These are phyloP conservation scores for Pisolithus tinctorius DNA, from an alignment of 768 basidiomycete genomes.

Conservation along the genomic window DNA sequence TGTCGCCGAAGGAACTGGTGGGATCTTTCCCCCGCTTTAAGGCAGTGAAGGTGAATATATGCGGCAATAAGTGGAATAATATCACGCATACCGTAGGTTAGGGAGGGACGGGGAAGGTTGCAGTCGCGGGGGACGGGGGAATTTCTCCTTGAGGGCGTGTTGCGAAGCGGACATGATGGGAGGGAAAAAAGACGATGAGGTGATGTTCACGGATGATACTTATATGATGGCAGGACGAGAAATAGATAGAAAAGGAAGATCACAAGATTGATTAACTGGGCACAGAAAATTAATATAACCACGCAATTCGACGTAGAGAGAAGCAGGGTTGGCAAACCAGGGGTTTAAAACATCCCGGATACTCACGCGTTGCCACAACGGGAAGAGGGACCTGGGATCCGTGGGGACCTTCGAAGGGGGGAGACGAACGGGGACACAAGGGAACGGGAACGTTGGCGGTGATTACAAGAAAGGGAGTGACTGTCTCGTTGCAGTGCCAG, in stretches of 20 bases:
- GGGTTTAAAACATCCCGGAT: slow-evolving; percentile 13
- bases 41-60: slow-evolving; percentile 12
- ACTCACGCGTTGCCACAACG: slow-evolving; percentile 12
- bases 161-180: slow-evolving; percentile 24
- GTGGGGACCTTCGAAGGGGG: slow-evolving; percentile 1
- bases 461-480: neutral
- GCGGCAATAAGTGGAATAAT: neutral
- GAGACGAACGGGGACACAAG: neutral
- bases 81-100: slow-evolving; percentile 49
- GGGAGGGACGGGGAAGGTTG: slow-evolving; percentile 66
- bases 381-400: slow-evolving; percentile 13
- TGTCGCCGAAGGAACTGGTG: slow-evolving; percentile 25
- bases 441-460: neutral
- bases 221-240: slow-evolving; percentile 28
- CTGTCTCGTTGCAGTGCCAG: neutral
- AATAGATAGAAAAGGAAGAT: slow-evolving; percentile 30
- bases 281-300: slow-evolving; percentile 28
- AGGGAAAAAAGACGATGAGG: slow-evolving; percentile 17
- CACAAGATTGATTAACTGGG: slow-evolving; percentile 22
- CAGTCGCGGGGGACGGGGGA: slow-evolving; percentile 39
- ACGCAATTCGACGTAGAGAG: slow-evolving; percentile 30
- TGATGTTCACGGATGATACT: slow-evolving; percentile 20
- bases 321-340: slow-evolving; percentile 20
- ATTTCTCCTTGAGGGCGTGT: slow-evolving; percentile 15
- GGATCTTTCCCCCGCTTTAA: slow-evolving; percentile 18